phyloP scores from a whole-genome alignment of 148 eudicot genomes.

The Camellia japonica region DNA sequence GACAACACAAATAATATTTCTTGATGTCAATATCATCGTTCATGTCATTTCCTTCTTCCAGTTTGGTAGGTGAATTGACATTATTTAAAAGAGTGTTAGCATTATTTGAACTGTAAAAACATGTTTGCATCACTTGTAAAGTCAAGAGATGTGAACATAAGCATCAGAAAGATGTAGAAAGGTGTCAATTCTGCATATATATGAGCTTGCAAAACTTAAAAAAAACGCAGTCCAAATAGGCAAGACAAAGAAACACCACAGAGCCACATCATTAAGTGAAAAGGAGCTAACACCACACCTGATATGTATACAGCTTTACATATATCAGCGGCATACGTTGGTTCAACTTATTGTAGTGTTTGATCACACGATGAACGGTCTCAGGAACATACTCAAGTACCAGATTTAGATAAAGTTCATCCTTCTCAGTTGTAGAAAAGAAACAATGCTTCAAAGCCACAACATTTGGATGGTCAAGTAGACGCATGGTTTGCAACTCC shows the following conservation, averaged over 20 bases:
- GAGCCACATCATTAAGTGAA: not conserved
- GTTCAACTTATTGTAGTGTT: slow-evolving; percentile 68
- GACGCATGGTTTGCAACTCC: slow-evolving; percentile 81
- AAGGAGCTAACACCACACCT: slow-evolving; percentile 37
- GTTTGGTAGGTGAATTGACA: not conserved
- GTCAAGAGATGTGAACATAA: not conserved
- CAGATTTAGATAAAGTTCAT: slow-evolving; percentile 75
- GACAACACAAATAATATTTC: not conserved
- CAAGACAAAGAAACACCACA: not conserved
- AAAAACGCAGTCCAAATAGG: not conserved
- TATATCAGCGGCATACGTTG: slow-evolving; percentile 74
- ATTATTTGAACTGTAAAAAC: not conserved
- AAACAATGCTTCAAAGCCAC: slow-evolving; percentile 75
- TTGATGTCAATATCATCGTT: not conserved
- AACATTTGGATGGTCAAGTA: slow-evolving; percentile 76
- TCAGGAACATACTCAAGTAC: slow-evolving; percentile 84
- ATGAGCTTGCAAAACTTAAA: no score
- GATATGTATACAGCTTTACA: slow-evolving; percentile 74
- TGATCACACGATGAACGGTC: slow-evolving; percentile 66
- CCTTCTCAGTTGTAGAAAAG: slow-evolving; percentile 80
- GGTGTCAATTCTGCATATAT: no score
- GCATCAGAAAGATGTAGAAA: not conserved
- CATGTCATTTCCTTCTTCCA: not conserved
- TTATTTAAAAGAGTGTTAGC: not conserved
- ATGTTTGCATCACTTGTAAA: not conserved